Percentiles rank a stretch among this genome's conserved stretches.
Evolutionary conservation across 495 filamentous ascomycete species (phyloP).

Genomic region (Lasiosphaeria ovina): DNA sequence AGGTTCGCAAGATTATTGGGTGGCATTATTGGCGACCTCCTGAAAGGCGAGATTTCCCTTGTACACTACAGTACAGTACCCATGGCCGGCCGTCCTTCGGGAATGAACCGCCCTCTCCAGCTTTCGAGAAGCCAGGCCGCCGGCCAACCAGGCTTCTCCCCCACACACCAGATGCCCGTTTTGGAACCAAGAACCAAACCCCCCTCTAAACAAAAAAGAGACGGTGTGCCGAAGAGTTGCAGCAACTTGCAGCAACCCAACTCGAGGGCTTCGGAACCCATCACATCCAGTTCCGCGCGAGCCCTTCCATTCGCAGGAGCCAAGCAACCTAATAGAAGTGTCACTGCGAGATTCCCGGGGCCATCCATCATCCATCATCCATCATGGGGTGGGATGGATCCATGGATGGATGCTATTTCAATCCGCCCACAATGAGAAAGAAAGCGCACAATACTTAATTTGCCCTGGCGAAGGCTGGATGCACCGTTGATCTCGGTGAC

Average conservation of each 20-base stretch:
- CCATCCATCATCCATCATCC: too few relatives aligned
- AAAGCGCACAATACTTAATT: too few relatives aligned
- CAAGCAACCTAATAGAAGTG: background rate
- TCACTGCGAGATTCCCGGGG: background rate
- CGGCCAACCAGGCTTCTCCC: conserved; percentile 10
- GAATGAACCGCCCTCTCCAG: conserved; percentile 4
- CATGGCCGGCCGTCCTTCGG: conserved; percentile 18
- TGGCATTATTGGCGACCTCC: conserved; percentile 25
- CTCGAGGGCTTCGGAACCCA: conserved; percentile 11
- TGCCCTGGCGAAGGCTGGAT: too few relatives aligned
- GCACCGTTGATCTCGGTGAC: too few relatives aligned
- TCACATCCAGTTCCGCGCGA: conserved; percentile 9
- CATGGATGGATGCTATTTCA: too few relatives aligned
- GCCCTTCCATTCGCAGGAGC: background rate
- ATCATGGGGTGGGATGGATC: too few relatives aligned
- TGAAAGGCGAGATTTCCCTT: conserved; percentile 15
- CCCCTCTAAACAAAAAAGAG: conserved; percentile 1
- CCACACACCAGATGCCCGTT: conserved; percentile 8
- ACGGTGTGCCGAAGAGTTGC: conserved; percentile 13
- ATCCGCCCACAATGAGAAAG: too few relatives aligned
- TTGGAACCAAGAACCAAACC: background rate
- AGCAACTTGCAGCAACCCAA: background rate
- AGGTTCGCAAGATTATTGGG: conserved; percentile 21
- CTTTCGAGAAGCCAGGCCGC: conserved; percentile 5
- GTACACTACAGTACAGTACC: conserved; percentile 1